phyloP scores from a whole-genome alignment of 345 rosid species.

The Eucalyptus virginea region DNA sequence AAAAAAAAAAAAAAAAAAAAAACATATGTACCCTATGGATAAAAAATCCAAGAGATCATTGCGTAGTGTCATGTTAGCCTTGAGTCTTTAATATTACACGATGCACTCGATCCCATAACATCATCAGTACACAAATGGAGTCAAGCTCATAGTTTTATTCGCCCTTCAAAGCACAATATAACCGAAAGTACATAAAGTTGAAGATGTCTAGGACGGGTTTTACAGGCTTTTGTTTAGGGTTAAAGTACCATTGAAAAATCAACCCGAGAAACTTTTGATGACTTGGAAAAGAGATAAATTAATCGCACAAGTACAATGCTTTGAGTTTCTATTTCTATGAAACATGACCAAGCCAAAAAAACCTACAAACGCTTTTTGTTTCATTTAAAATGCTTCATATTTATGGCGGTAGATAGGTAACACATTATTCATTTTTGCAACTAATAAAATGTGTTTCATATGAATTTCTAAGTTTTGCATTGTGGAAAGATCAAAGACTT shows the following conservation, averaged over 20 bases:
- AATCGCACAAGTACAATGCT: not conserved
- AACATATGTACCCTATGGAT: not conserved
- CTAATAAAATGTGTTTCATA: not conserved
- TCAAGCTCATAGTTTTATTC: not conserved
- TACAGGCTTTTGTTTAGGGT: not conserved
- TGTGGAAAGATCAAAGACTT: not conserved
- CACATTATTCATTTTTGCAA: not conserved
- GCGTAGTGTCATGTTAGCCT: not conserved
- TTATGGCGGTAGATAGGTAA: not conserved
- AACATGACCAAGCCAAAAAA: not conserved
- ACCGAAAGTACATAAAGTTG: not conserved
- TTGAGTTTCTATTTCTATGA: not conserved
- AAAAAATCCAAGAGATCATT: not conserved
- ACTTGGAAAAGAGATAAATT: not conserved
- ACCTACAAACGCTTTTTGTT: not conserved
- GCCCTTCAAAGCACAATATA: not conserved
- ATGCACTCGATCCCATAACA: not conserved
- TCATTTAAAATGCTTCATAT: not conserved
- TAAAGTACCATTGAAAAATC: not conserved
- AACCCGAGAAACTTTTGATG: not conserved
- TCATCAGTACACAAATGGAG: not conserved
- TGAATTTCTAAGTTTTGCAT: not conserved
- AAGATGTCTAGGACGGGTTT: not conserved
- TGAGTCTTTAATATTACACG: not conserved
- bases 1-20: not conserved